phyloP scores from a whole-genome alignment of 2,329 filamentous ascomycete genomes.

The Bipolaris victoriae region DNA sequence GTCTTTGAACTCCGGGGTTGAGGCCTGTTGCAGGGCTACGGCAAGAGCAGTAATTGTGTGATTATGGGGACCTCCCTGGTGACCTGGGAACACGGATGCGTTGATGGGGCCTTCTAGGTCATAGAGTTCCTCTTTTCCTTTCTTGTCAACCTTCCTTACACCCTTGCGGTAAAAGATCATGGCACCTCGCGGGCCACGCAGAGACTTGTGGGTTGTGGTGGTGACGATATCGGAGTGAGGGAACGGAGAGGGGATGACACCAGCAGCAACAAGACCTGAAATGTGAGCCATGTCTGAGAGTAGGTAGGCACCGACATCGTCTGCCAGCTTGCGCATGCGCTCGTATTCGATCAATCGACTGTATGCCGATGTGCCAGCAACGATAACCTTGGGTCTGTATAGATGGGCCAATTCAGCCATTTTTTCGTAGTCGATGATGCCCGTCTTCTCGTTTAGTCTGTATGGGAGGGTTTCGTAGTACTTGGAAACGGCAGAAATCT shows the following conservation, averaged over 20 bases:
- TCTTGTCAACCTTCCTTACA: slow-evolving; percentile 85
- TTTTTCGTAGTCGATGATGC: slow-evolving; percentile 95
- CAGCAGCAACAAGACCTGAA: slow-evolving; percentile 90
- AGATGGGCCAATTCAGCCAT: slow-evolving; percentile 88
- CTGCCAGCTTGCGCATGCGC: slow-evolving; percentile 94
- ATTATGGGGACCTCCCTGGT: slow-evolving; percentile 98
- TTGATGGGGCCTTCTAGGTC: slow-evolving; percentile 95
- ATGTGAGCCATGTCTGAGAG: slow-evolving; percentile 99
- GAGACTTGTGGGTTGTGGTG: slow-evolving; percentile 98
- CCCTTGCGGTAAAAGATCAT: slow-evolving; percentile 99
- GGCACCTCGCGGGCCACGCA: slow-evolving; percentile 93
- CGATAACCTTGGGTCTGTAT: slow-evolving; percentile 94
- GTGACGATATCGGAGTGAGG: slow-evolving; percentile 93
- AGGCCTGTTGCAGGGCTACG: slow-evolving; percentile 92
- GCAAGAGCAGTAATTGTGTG: slow-evolving; percentile 97
- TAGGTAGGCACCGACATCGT: slow-evolving; percentile 91
- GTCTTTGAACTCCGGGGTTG: slow-evolving; percentile 84
- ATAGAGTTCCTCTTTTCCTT: slow-evolving; percentile 91
- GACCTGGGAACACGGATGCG: slow-evolving; percentile 93
- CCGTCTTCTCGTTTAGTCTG: slow-evolving; percentile 85
- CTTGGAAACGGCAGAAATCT: slow-evolving; percentile 94
- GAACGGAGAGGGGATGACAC: slow-evolving; percentile 93
- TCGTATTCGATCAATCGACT: slow-evolving; percentile 96
- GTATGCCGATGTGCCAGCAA: slow-evolving; percentile 97
- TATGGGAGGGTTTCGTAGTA: slow-evolving; percentile 99